Percentiles rank a stretch among this genome's conserved stretches.
phyloP scores from a whole-genome alignment of 768 basidiomycete genomes.

The Phylloporus sp. region DNA sequence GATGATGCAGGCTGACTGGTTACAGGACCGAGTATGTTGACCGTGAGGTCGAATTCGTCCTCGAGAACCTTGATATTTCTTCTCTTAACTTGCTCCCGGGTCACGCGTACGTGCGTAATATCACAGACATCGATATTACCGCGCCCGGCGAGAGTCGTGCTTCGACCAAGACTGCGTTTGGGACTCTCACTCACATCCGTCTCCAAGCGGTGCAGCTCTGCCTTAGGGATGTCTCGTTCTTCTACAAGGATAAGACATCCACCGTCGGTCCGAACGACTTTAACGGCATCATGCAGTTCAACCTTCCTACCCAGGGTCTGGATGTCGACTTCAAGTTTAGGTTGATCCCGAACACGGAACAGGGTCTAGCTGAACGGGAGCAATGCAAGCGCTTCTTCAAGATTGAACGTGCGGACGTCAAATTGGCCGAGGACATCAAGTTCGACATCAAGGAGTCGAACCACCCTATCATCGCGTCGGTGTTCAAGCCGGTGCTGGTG shows the following conservation, averaged over 20 bases:
- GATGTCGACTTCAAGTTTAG: conserved; percentile 65
- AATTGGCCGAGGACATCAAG: conserved; percentile 52
- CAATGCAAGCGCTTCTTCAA: conserved; percentile 47
- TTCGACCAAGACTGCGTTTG: conserved; percentile 44
- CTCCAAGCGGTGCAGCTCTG: conserved; percentile 60
- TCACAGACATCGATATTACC: conserved; percentile 56
- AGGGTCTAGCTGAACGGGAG: conserved; percentile 42
- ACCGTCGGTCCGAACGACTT: conserved; percentile 51
- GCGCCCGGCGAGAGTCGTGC: conserved; percentile 33
- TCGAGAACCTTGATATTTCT: conserved; percentile 70
- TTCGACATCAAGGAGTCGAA: conserved; percentile 57
- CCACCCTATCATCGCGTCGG: conserved; percentile 53
- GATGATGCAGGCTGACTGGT: neutral
- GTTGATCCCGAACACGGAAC: conserved; percentile 48
- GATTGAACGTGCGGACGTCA: conserved; percentile 50
- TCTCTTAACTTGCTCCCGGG: conserved; percentile 63
- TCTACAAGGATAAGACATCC: conserved; percentile 58
- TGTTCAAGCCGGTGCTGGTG: conserved; percentile 61
- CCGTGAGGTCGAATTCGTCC: conserved; percentile 61
- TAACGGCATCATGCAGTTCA: conserved; percentile 57
- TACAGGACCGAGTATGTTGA: conserved; percentile 68
- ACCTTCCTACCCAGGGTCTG: conserved; percentile 60
- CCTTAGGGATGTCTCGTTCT: conserved; percentile 67
- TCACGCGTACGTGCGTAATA: conserved; percentile 66
- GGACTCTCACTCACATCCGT: conserved; percentile 61